A percentile compares a stretch with the other conserved stretches of the same genome.
These are phyloP conservation scores for Schizothecium vesticola DNA, from an alignment of 495 filamentous ascomycete species.

Conservation along the genomic window DNA sequence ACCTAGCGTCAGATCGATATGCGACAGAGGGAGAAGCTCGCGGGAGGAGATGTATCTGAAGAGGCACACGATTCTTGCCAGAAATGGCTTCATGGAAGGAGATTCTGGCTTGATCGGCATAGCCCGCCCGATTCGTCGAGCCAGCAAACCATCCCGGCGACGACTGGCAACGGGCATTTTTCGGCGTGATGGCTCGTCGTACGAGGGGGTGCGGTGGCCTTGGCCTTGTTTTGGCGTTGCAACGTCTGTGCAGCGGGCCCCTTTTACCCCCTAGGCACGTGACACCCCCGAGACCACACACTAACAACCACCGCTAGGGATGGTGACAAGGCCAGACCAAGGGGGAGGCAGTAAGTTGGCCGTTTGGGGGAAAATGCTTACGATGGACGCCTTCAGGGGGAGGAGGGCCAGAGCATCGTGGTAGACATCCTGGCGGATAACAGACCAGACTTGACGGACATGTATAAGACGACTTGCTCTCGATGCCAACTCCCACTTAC, in stretches of 20 bases:
- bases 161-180: slow-evolving; percentile 8
- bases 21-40: slow-evolving; percentile 1
- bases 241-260: slow-evolving; percentile 4
- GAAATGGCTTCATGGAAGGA: slow-evolving; percentile 20
- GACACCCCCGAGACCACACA: slow-evolving; percentile 23
- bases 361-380: background rate
- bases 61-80: slow-evolving; percentile 9
- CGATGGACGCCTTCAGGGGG: background rate
- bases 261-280: slow-evolving; percentile 15
- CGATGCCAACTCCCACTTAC: background rate
- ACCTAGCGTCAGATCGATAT: background rate
- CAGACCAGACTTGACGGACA: background rate
- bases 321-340: background rate
- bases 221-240: background rate
- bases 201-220: slow-evolving; percentile 14
- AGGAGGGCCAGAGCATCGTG: background rate
- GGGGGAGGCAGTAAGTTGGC: background rate
- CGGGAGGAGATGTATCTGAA: background rate
- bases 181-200: slow-evolving; percentile 11
- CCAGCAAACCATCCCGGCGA: slow-evolving; percentile 1
- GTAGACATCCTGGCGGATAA: background rate
- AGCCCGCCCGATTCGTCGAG: background rate
- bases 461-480: background rate
- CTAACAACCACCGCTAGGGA: background rate
- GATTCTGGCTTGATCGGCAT: background rate